A percentile compares a stretch with the other conserved stretches of the same genome.
These are phyloP conservation scores for Clonostachys chloroleuca DNA, from an alignment of 2,329 filamentous ascomycete species.

Conservation along the genomic window DNA sequence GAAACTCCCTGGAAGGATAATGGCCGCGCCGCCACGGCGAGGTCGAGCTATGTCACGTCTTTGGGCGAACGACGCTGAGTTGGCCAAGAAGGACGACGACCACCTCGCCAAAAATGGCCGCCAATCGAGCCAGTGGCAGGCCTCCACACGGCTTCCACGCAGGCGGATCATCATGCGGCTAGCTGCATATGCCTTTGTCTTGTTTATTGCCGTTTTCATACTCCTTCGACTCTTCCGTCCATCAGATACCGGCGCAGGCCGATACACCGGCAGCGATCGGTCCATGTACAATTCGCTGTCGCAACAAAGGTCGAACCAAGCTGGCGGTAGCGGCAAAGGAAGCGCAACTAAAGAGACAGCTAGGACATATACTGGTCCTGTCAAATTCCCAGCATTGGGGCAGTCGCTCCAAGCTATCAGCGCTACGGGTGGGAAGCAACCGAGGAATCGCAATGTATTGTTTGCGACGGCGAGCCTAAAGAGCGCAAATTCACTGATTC, in stretches of 20 bases:
- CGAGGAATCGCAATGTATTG: slow-evolving; percentile 65
- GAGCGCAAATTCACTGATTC: slow-evolving; percentile 69
- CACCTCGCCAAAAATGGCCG: slow-evolving; percentile 10
- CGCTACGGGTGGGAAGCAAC: slow-evolving; percentile 43
- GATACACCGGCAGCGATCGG: not conserved
- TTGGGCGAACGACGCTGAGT: slow-evolving; percentile 48
- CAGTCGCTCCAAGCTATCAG: slow-evolving; percentile 56
- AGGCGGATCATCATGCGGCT: slow-evolving; percentile 52
- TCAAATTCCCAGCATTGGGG: slow-evolving; percentile 65
- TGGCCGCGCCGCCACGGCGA: slow-evolving; percentile 8
- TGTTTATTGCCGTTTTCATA: slow-evolving; percentile 23
- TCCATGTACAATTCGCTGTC: too few species aligned
- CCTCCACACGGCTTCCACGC: slow-evolving; percentile 31
- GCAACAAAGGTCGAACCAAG: not conserved
- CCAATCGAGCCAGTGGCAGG: slow-evolving; percentile 27
- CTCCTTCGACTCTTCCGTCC: not conserved
- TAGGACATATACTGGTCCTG: slow-evolving; percentile 61
- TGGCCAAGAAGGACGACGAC: slow-evolving; percentile 59
- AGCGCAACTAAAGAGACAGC: slow-evolving; percentile 9
- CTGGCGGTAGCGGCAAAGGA: slow-evolving; percentile 8
- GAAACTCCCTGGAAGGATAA: not conserved
- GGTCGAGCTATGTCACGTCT: slow-evolving; percentile 25
- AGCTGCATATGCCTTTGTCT: slow-evolving; percentile 36
- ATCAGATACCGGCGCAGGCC: slow-evolving; percentile 1
- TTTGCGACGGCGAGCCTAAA: slow-evolving; percentile 74